A percentile compares a stretch with the other conserved stretches of the same genome.
These are phyloP conservation scores for Hyaloscypha finlandica DNA, from an alignment of 495 filamentous ascomycete species.

Conservation along the genomic window DNA sequence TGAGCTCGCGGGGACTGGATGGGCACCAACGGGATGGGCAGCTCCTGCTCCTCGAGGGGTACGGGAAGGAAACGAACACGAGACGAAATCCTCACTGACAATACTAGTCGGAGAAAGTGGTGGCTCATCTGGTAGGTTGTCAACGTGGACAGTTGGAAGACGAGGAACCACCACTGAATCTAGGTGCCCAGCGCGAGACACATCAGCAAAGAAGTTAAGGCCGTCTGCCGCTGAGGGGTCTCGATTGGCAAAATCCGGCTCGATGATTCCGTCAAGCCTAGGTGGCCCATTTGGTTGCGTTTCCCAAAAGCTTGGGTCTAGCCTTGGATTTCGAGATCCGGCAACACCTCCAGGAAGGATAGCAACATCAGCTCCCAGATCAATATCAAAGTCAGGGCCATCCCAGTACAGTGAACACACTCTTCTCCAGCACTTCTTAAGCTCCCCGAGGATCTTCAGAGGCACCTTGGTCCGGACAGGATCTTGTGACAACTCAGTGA, in stretches of 20 bases:
- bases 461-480: constrained; percentile 64
- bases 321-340: constrained; percentile 53
- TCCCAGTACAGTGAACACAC: constrained; percentile 91
- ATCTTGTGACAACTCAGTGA: constrained; percentile 51
- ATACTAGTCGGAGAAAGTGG: constrained; percentile 52
- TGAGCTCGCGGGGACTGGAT: constrained; percentile 60
- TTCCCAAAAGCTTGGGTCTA: constrained; percentile 51
- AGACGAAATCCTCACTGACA: constrained; percentile 64
- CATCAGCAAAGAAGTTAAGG: constrained; percentile 49
- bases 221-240: constrained; percentile 33
- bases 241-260: constrained; percentile 40
- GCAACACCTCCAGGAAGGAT: constrained; percentile 75
- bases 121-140: constrained; percentile 16
- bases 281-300: constrained; percentile 38
- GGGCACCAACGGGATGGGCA: constrained; percentile 42
- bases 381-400: constrained; percentile 56
- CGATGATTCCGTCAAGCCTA: constrained; percentile 41
- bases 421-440: constrained; percentile 97
- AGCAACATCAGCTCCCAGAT: constrained; percentile 62
- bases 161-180: constrained; percentile 17
- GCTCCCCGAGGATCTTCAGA: constrained; percentile 86
- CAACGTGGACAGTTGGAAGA: neutral
- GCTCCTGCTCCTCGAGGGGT: constrained; percentile 46
- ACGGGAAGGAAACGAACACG: constrained; percentile 80
- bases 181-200: constrained; percentile 47